phyloP scores from a whole-genome alignment of 1,284 basidiomycete species.

The Chiua sp. region DNA sequence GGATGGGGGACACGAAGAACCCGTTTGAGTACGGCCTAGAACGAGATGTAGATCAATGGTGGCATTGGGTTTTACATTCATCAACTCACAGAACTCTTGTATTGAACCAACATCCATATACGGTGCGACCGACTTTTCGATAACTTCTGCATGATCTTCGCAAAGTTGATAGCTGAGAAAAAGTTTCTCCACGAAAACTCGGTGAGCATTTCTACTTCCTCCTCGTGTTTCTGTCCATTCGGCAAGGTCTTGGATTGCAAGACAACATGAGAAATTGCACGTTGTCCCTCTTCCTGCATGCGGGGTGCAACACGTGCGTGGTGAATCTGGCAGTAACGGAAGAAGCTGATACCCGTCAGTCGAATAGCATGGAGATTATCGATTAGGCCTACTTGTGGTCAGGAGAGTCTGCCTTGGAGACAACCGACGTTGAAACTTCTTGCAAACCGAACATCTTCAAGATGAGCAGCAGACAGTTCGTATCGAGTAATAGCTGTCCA shows the following conservation, averaged over 20 bases:
- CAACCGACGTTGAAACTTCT: slow-evolving; percentile 84
- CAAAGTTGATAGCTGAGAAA: slow-evolving; percentile 98
- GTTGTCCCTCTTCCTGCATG: slow-evolving; percentile 62
- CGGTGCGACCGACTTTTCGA: slow-evolving; percentile 95
- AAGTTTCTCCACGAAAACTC: slow-evolving; percentile 99
- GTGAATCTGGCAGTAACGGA: slow-evolving; percentile 88
- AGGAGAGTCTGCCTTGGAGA: slow-evolving; percentile 88
- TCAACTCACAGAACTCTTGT: slow-evolving; percentile 90
- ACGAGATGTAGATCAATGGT: slow-evolving; percentile 15
- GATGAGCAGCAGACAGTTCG: slow-evolving; percentile 93
- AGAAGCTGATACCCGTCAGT: slow-evolving; percentile 69
- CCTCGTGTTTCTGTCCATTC: slow-evolving; percentile 75
- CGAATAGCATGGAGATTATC: slow-evolving; percentile 9
- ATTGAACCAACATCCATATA: slow-evolving; percentile 96
- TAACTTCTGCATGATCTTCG: slow-evolving; percentile 97
- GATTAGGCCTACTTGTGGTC: slow-evolving; percentile 72
- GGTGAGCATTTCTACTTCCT: slow-evolving; percentile 89
- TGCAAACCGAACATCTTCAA: slow-evolving; percentile 98
- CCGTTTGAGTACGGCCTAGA: slow-evolving; percentile 91
- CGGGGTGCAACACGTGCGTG: slow-evolving; percentile 68
- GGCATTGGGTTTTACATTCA: neutral
- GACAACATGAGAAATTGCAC: slow-evolving; percentile 60
- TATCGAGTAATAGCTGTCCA: slow-evolving; percentile 93
- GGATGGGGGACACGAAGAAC: slow-evolving; percentile 94
- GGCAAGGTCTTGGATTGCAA: slow-evolving; percentile 61